phyloP scores from a whole-genome alignment of 192 early-diverging fungal genomes.

The Backusella luteola region DNA sequence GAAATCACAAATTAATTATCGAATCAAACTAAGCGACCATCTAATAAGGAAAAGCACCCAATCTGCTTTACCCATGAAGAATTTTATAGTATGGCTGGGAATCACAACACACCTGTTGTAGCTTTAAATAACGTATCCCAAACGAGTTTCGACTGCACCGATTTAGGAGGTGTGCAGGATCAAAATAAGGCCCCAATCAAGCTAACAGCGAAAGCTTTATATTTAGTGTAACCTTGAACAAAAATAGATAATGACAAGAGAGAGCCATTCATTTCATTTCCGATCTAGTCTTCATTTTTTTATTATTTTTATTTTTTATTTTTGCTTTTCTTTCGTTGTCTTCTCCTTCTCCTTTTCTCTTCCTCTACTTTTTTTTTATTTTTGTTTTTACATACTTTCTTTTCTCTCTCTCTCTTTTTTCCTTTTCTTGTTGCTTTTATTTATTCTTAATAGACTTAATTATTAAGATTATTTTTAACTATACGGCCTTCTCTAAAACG shows the following conservation, averaged over 20 bases:
- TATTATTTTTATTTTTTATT: not conserved
- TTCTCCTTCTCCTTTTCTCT: not conserved
- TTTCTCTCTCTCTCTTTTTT: not conserved
- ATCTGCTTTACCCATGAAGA: not conserved
- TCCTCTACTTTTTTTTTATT: not conserved
- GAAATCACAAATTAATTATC: not conserved
- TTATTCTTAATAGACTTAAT: not conserved
- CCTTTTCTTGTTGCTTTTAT: not conserved
- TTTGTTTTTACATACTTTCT: not conserved
- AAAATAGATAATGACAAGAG: not conserved
- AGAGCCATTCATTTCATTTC: not conserved
- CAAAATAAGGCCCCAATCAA: not conserved
- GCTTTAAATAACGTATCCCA: not conserved
- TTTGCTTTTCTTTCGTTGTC: not conserved
- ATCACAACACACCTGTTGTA: not conserved
- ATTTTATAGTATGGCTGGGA: not conserved
- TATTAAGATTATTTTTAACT: not conserved
- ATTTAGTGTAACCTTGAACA: not conserved
- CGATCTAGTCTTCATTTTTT: not conserved
- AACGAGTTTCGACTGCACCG: slow-evolving; percentile 2
- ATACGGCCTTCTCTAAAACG: not conserved
- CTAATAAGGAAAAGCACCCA: not conserved
- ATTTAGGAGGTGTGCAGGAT: not conserved
- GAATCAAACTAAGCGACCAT: not conserved
- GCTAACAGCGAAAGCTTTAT: not conserved